These are phyloP conservation scores for Lecanoromycetidae sp. DNA, from an alignment of 2,329 filamentous ascomycete species.

Conservation along the genomic window DNA sequence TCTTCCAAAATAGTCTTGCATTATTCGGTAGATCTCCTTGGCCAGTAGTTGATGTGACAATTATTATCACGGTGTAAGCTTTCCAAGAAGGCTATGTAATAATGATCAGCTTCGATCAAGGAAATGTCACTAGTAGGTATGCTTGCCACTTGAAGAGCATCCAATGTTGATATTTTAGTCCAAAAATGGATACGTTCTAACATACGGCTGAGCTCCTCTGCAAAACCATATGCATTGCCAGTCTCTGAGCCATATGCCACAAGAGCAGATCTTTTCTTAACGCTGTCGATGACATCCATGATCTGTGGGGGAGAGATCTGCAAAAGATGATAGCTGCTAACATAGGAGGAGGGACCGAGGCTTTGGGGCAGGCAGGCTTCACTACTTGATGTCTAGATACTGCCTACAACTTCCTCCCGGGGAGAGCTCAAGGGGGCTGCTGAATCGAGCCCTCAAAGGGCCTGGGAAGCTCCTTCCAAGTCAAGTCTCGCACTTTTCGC, in stretches of 20 bases:
- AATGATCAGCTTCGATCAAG: constrained; percentile 7
- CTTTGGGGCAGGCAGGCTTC: no score
- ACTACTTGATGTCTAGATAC: no score
- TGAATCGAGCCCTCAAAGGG: no score
- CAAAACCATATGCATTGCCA: constrained; percentile 83
- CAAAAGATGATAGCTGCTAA: background rate
- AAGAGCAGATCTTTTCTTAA: constrained; percentile 40
- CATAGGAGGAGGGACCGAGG: background rate
- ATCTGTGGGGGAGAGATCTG: background rate
- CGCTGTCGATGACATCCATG: background rate
- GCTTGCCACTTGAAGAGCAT: constrained; percentile 59
- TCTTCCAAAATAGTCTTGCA: constrained; percentile 70
- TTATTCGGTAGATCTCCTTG: constrained; percentile 89
- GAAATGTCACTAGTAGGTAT: background rate
- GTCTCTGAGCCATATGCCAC: constrained; percentile 92
- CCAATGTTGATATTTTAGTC: constrained; percentile 63
- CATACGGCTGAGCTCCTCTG: constrained; percentile 66
- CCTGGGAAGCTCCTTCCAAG: no score
- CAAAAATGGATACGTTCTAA: constrained; percentile 68
- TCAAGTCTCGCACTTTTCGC: no score
- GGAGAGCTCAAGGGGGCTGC: no score
- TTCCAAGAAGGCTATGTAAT: constrained; percentile 31
- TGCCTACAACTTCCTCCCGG: no score
- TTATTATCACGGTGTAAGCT: constrained; percentile 50
- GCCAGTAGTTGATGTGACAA: constrained; percentile 82